A percentile compares a stretch with the other conserved stretches of the same genome.
phyloP scores from a whole-genome alignment of 805 yeast genomes.

The Metschnikowia drakensbergensis region DNA sequence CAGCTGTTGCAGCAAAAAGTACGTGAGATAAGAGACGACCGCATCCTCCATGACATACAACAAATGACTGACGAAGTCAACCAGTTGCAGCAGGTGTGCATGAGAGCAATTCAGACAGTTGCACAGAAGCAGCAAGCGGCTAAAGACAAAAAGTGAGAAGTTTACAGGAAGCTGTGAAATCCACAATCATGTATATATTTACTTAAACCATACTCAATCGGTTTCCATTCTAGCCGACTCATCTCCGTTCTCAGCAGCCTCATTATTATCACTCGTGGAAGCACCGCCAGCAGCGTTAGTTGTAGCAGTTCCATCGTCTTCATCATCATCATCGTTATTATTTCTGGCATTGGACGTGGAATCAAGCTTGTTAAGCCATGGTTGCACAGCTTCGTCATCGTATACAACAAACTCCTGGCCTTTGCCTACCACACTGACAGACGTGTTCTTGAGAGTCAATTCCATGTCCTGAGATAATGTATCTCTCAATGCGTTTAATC shows the following conservation, averaged over 20 bases:
- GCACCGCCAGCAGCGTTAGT: constrained; percentile 17
- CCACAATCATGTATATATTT: constrained; percentile 2
- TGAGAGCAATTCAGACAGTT: constrained; percentile 38
- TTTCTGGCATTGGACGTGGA: constrained; percentile 56
- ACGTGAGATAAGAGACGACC: constrained; percentile 31
- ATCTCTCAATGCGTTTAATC: constrained; percentile 87
- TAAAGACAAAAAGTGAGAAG: background rate
- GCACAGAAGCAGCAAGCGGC: constrained; percentile 30
- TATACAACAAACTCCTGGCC: constrained; percentile 69
- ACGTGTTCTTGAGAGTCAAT: constrained; percentile 75
- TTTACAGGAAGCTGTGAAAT: background rate
- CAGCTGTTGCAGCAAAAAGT: constrained; percentile 26
- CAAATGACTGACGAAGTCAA: constrained; percentile 34
- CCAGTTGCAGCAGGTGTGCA: constrained; percentile 34
- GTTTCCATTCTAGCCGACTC: constrained; percentile 39
- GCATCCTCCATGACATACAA: constrained; percentile 30
- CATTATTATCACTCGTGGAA: constrained; percentile 12
- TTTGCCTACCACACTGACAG: constrained; percentile 89
- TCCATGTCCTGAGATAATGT: constrained; percentile 94
- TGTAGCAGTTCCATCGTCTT: constrained; percentile 18
- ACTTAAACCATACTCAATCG: constrained; percentile 20
- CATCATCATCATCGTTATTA: constrained; percentile 38
- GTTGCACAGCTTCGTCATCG: constrained; percentile 84
- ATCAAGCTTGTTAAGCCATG: constrained; percentile 76
- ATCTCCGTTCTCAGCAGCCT: constrained; percentile 10